These are phyloP conservation scores for Spiraea crenata DNA, from an alignment of 331 rosid genomes.

Conservation along the genomic window DNA sequence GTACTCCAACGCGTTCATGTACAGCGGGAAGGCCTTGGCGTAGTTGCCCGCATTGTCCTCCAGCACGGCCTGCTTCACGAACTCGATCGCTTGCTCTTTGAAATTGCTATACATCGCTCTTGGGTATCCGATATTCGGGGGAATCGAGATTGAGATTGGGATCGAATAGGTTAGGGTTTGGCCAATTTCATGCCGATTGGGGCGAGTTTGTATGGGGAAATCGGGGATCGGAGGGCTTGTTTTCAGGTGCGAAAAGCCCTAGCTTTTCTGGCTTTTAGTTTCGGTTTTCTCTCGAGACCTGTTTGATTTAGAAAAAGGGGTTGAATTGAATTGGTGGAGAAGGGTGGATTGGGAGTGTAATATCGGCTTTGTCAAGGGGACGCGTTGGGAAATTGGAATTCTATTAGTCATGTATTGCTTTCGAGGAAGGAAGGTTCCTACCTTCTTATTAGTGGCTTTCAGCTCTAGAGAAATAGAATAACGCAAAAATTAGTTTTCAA, in stretches of 20 bases:
- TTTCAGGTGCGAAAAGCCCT: background rate
- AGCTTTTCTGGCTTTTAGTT: no score
- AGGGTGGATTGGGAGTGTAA: background rate
- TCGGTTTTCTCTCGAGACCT: background rate
- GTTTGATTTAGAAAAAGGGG: constrained; percentile 10
- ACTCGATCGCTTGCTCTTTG: constrained; percentile 98
- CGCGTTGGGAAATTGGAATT: constrained; percentile 18
- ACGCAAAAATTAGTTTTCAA: no score
- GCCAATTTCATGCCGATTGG: constrained; percentile 15
- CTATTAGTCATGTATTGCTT: background rate
- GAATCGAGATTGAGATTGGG: constrained; percentile 1
- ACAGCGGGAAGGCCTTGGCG: constrained; percentile 90
- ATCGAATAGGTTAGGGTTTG: constrained; percentile 44
- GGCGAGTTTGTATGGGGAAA: background rate
- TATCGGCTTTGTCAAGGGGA: constrained; percentile 7
- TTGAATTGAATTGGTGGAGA: background rate
- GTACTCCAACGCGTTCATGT: constrained; percentile 96
- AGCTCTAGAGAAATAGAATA: no score
- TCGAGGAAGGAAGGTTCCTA: constrained; percentile 2
- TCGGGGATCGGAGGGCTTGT: background rate
- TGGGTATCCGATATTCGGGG: background rate
- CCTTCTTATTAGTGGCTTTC: no score
- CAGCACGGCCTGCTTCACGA: constrained; percentile 92
- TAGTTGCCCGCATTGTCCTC: constrained; percentile 95
- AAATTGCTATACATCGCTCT: constrained; percentile 91